Evolutionary conservation across 1,284 basidiomycete species (phyloP).

Genomic region (Ustilago crameri): DNA sequence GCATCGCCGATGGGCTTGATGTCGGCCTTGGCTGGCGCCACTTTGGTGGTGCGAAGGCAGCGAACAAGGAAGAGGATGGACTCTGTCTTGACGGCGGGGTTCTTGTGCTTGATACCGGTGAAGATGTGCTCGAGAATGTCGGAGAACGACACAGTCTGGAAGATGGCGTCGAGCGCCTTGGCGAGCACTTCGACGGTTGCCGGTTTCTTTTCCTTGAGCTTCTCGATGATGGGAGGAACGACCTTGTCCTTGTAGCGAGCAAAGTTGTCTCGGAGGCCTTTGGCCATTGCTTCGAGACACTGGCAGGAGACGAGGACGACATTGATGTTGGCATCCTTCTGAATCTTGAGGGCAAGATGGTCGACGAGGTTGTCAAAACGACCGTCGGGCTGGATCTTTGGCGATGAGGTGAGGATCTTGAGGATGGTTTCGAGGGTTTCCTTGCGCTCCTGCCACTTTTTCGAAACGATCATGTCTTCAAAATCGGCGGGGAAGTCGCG

Average conservation of each 20-base stretch:
- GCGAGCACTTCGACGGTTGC: conserved; percentile 90
- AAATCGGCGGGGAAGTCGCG: conserved; percentile 70
- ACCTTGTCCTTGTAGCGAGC: conserved; percentile 79
- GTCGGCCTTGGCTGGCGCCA: conserved; percentile 78
- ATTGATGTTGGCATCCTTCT: conserved; percentile 92
- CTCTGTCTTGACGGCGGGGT: conserved; percentile 95
- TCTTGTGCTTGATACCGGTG: conserved; percentile 84
- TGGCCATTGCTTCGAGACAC: conserved; percentile 86
- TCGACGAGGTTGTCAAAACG: conserved; percentile 77
- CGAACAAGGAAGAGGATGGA: conserved; percentile 88
- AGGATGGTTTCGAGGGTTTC: conserved; percentile 83
- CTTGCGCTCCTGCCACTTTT: conserved; percentile 99
- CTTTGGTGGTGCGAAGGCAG: conserved; percentile 76
- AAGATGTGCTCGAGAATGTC: conserved; percentile 88
- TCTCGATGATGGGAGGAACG: conserved; percentile 83
- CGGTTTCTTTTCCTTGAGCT: conserved; percentile 93
- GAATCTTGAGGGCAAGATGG: conserved; percentile 82
- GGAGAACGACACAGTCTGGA: conserved; percentile 77
- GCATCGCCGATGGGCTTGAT: conserved; percentile 86
- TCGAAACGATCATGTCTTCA: conserved; percentile 78
- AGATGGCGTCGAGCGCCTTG: conserved; percentile 87
- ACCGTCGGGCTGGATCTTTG: conserved; percentile 80
- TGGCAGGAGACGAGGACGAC: conserved; percentile 91
- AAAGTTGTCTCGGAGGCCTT: conserved; percentile 79
- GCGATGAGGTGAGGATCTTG: conserved; percentile 77